Evolutionary conservation across 305 asterid genomes (phyloP), one percentile per base, ranked within the genome.

Genomic region (Nicotiana rustica): DNA sequence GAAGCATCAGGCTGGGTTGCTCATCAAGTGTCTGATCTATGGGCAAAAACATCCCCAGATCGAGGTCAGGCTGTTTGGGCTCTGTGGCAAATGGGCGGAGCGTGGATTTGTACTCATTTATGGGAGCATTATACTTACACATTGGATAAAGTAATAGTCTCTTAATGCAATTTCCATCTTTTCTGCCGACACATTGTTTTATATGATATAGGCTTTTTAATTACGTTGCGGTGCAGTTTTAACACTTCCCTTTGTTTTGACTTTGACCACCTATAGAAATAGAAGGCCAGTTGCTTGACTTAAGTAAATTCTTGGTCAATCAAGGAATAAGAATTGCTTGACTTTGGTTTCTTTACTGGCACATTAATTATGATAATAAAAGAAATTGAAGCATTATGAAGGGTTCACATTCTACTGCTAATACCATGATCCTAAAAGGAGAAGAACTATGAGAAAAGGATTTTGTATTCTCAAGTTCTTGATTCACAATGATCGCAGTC

Each of bases 81-180:
- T 55, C 62, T 88, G 75, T 94, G 98, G 98, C 97, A 77, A 80
- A 92, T 94, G 98, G 96, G 98, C 18, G 98, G 97, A 85, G 94
- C 96, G 10, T 94, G 98, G 98, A 93, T 92, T 66, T 91, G 91
- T 81, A 92, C 98, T 38, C 98, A 94, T 88, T 78, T 94, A 60
- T 94, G 95, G 95, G 98, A 94, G 86, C 96, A 92, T 84, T 94
- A 92, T 73, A 87, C 93, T 29, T 92, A 88, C 68, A 92, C 97
- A 65, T 76, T 92, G 91, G 93, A 94, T 88, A 90, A 84, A 80
- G 98, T 94, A 88, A 88, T 87, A 82, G 76, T 75, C 21, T 75
- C 19, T 56, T 25, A 36, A 6, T 59, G 25, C 21, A 59, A 59
- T n/a, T 59, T n/a, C 3, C 10, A 17, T n/a, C 29, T 59, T 25